Evolutionary conservation across 805 yeast genomes (phyloP), one percentile per base, ranked within the genome.

Genomic region (Cyberlindnera maclurae): DNA sequence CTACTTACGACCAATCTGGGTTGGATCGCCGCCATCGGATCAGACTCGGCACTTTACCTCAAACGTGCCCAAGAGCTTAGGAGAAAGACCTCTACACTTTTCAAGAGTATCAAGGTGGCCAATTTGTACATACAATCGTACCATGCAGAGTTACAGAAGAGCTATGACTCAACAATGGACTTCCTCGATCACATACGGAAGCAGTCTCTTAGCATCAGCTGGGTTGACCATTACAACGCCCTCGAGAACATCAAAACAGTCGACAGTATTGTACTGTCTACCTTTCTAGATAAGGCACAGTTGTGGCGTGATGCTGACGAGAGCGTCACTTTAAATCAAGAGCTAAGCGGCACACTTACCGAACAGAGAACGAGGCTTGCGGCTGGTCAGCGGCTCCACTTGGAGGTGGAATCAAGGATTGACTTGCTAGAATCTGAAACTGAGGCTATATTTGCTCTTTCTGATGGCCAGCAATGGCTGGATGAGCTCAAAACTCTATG

Each of bases 121-220:
- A 63, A 67, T 39, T 73, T 71, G 44, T 76, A 75, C 51, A 64
- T 70, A 34, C 65, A 71, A 18, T 60, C 66, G 31, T 75, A 72
- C 51, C 64, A 72, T 24, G 56, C 54, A 34, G 77, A 73, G n/a
- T 67, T 70, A 2, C 74, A 71, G 39, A 70, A 68, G 42, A 59
- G 58, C 17, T 72, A 70, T 50, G 54, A 60, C 38, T 54, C 62
- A 12, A 58, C 65, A 15, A 47, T 63, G 41, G 54, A 66, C 32
- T 57, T 65, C 57, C 46, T 65, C 24, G 59, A 58, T 37, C 51
- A 68, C 20, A 52, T 76, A 26, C 62, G 62, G 34, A 51, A 57
- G 28, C 68, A 71, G 43, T 66, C 75, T 1, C 56, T 70, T 15
- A 59, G 62, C 15, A 3, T 20, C 7, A 42, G 32, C 3, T 55